Evolutionary conservation across 2,329 filamentous ascomycete species (phyloP).

Genomic region (Cladophialophora yegresii): DNA sequence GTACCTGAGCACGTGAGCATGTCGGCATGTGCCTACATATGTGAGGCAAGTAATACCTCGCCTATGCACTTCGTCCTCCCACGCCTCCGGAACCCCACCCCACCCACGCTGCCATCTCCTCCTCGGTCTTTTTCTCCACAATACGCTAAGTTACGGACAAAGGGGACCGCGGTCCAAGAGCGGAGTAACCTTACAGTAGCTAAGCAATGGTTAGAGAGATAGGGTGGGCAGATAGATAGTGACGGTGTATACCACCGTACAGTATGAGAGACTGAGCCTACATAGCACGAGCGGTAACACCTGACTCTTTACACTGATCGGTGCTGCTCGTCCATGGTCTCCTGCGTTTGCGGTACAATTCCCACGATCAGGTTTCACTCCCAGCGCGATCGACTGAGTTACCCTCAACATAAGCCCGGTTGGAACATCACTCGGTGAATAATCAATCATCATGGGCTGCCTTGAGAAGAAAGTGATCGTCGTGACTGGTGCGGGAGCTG

Average conservation of each 20-base stretch:
- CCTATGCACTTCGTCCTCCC: no score
- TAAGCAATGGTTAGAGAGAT: neutral
- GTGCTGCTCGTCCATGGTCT: no score
- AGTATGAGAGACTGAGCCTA: no score
- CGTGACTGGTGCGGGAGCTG: neutral
- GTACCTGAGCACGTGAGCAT: no score
- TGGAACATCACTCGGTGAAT: neutral
- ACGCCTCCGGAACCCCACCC: no score
- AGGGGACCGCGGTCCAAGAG: neutral
- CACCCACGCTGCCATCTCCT: neutral
- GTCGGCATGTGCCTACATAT: no score
- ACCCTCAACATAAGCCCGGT: neutral
- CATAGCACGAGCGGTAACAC: no score
- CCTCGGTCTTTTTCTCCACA: neutral
- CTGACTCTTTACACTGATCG: no score
- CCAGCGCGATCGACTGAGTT: neutral
- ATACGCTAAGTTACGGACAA: neutral
- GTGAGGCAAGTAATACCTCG: no score
- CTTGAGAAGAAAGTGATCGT: neutral
- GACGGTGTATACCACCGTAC: neutral
- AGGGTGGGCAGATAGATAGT: neutral
- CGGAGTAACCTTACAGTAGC: neutral
- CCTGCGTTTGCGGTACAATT: no score
- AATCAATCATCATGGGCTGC: neutral
- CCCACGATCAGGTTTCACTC: neutral